phyloP scores from a whole-genome alignment of 371 early-diverging fungal species.

The Actinomortierella ambigua region DNA sequence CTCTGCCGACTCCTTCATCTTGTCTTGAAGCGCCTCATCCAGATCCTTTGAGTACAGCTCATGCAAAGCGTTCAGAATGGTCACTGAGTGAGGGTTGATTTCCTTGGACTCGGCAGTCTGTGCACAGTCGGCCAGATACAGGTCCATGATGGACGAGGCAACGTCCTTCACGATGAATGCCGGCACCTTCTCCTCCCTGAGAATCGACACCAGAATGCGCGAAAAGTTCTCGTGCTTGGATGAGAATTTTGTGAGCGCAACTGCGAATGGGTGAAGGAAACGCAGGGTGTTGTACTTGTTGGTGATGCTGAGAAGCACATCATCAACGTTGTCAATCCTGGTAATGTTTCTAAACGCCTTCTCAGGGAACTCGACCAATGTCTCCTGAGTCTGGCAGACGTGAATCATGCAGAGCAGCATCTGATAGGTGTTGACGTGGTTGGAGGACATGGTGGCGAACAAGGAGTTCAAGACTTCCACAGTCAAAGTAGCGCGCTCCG shows the following conservation, averaged over 20 bases:
- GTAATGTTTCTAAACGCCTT: slow-evolving; percentile 47
- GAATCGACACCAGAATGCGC: slow-evolving; percentile 49
- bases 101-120: slow-evolving; percentile 22
- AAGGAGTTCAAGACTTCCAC: slow-evolving; percentile 55
- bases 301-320: slow-evolving; percentile 47
- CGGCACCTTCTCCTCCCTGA: slow-evolving; percentile 51
- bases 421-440: slow-evolving; percentile 47
- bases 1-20: slow-evolving; percentile 44
- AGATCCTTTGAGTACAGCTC: slow-evolving; percentile 61
- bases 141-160: slow-evolving; percentile 49
- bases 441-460: slow-evolving; percentile 50
- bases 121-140: slow-evolving; percentile 46
- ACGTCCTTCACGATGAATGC: slow-evolving; percentile 50
- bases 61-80: slow-evolving; percentile 56
- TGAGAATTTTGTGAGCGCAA: slow-evolving; percentile 33
- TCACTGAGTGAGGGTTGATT: slow-evolving; percentile 32
- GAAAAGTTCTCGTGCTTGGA: slow-evolving; percentile 35
- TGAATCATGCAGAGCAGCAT: slow-evolving; percentile 68
- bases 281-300: slow-evolving; percentile 59
- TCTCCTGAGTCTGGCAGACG: slow-evolving; percentile 68
- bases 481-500: slow-evolving; percentile 55
- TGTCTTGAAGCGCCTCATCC: slow-evolving; percentile 54
- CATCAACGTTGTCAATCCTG: slow-evolving; percentile 34
- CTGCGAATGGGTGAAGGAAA: slow-evolving; percentile 54
- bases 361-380: slow-evolving; percentile 51